Evolutionary conservation across 1,139 yeast genomes (phyloP).

Genomic region (Magnusiomyces sp.): DNA sequence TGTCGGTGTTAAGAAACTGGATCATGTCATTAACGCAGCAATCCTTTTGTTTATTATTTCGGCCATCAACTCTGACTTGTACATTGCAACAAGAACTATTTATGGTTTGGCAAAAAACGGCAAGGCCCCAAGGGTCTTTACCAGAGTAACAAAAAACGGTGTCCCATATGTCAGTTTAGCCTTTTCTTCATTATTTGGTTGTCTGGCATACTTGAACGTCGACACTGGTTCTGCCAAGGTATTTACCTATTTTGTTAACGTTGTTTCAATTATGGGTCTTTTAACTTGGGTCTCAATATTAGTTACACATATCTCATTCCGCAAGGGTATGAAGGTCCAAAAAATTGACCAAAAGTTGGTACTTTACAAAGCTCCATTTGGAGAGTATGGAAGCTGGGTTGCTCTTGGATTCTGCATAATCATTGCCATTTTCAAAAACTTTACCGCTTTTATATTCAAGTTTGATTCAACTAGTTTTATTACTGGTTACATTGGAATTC

Average conservation of each 20-base stretch:
- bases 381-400: constrained; percentile 45
- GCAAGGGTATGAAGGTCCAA: constrained; percentile 58
- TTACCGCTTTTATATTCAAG: constrained; percentile 53
- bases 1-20: constrained; percentile 50
- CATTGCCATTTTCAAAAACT: constrained; percentile 61
- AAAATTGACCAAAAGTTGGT: constrained; percentile 43
- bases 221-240: constrained; percentile 46
- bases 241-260: constrained; percentile 60
- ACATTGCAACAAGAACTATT: constrained; percentile 60
- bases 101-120: constrained; percentile 57
- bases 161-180: constrained; percentile 50
- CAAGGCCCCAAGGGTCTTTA: constrained; percentile 52
- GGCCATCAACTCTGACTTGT: constrained; percentile 65
- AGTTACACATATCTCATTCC: constrained; percentile 54
- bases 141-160: constrained; percentile 55
- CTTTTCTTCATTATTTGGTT: constrained; percentile 40
- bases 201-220: constrained; percentile 54
- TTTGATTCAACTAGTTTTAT: constrained; percentile 58
- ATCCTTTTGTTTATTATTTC: constrained; percentile 62
- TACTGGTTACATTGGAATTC: constrained; percentile 72
- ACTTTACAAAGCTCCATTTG: constrained; percentile 44
- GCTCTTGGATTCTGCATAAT: constrained; percentile 49
- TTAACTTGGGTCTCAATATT: constrained; percentile 61
- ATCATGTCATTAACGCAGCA: constrained; percentile 65
- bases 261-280: constrained; percentile 63